Base-by-base conservation (phyloP, 1,139 yeast genomes). In the Suhomyces ambrosiae region DNA sequence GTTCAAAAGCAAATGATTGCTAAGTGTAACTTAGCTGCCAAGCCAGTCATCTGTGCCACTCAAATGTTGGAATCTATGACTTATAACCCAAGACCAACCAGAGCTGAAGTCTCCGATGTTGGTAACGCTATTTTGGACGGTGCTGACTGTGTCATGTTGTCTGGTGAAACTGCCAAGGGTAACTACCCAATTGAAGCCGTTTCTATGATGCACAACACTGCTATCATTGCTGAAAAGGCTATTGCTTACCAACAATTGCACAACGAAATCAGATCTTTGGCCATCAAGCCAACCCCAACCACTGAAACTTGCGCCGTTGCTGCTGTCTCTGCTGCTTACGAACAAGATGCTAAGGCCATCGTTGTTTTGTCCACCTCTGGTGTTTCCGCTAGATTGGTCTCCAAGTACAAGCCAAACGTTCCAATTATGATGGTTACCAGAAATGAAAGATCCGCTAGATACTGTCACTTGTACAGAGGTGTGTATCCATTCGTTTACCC, bases 61-160 rank as follows among this genome's bases (percentile, higher is more conserved):
- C 99, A 92, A 76, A 92, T 92, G 98, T 85, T 92, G 70, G 99
- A 92, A 75, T 88, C 97, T 45, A 92, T 92, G 99, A 92, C 97
- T 45, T 88, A 85, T 74, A 94, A 92, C 84, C 99, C 99, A 66
- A 86, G 98, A 74, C 98, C 99, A 71, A 92, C 99, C 65, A 87
- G 99, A 77, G 99, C 99, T 55, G 99, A 92, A 76, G 97, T 92
- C 49, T 85, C 96, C 40, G 99, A 92, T 70, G 98, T 94, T 50
- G 98, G 98, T 74, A 92, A 92, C 71, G 98, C 98, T 56, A 86
- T 94, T 56, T 81, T 92, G 65, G 99, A 92, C 64, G 99, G 99
- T 74, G 97, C 97, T 60, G 99, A 92, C 77, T 92, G 97, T 85
- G 96, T 90, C 64, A 92, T 92, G 98, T 81, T 92, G 68, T 86